Evolutionary conservation across 2,329 filamentous ascomycete species (phyloP).

Genomic region (Calonectria montana): DNA sequence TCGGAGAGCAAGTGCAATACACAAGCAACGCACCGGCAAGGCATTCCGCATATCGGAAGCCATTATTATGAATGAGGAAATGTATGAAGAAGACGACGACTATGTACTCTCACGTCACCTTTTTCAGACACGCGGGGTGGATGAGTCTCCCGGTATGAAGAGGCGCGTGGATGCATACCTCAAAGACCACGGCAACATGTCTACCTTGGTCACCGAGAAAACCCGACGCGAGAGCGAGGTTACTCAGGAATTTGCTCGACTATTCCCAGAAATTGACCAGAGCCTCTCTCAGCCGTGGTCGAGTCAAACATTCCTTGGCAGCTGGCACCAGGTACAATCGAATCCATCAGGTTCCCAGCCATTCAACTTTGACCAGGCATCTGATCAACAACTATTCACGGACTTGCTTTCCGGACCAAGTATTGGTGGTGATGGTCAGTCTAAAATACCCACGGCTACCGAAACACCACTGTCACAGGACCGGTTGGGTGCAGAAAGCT

Average conservation of each 20-base stretch:
- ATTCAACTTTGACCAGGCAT: too few species aligned
- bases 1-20: conserved; percentile 87
- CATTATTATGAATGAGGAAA: conserved; percentile 89
- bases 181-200: conserved; percentile 56
- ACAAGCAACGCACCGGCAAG: conserved; percentile 88
- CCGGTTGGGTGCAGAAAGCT: too few species aligned
- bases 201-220: conserved; percentile 50
- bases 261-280: conserved; percentile 54
- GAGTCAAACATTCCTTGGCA: neutral
- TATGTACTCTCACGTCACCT: conserved; percentile 73
- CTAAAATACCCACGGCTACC: neutral
- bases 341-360: too few species aligned
- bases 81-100: conserved; percentile 95
- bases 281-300: conserved; percentile 39
- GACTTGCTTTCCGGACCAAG: neutral
- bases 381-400: neutral
- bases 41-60: conserved; percentile 84
- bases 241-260: conserved; percentile 58
- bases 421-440: neutral
- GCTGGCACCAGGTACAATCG: neutral
- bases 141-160: conserved; percentile 71
- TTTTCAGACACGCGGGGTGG: conserved; percentile 71
- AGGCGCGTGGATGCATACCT: conserved; percentile 65
- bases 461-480: neutral
- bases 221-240: conserved; percentile 58